Percentiles rank a stretch among this genome's conserved stretches.
These are phyloP conservation scores for Aspergillus sclerotioniger DNA, from an alignment of 495 filamentous ascomycete genomes.

Conservation along the genomic window DNA sequence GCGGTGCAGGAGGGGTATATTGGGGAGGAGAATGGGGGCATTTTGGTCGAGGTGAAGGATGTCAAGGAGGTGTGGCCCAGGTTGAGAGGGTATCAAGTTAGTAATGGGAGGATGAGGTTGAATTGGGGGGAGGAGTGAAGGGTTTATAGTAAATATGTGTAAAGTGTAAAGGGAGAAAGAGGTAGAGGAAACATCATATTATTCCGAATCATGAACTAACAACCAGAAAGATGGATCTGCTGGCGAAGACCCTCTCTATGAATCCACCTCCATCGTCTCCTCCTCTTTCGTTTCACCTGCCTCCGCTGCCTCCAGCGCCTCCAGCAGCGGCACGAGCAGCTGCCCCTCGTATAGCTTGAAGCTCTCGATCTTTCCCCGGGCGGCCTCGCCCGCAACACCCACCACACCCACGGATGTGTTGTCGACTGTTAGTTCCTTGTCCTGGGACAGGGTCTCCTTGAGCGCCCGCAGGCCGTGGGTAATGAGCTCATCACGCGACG, in stretches of 20 bases:
- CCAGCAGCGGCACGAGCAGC: constrained; percentile 67
- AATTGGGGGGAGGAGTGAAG: constrained; percentile 77
- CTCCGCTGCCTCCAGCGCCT: constrained; percentile 69
- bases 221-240: not conserved
- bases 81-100: constrained; percentile 72
- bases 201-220: not conserved
- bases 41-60: constrained; percentile 72
- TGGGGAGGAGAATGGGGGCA: constrained; percentile 60
- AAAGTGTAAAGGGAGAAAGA: too few relatives aligned
- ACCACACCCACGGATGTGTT: constrained; percentile 90
- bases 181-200: not conserved
- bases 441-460: constrained; percentile 93
- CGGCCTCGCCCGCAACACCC: constrained; percentile 56
- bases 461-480: constrained; percentile 85
- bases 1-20: constrained; percentile 79
- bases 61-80: constrained; percentile 68
- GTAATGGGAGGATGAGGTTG: constrained; percentile 70
- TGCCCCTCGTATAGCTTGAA: constrained; percentile 93
- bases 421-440: constrained; percentile 94
- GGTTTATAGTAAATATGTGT: too few relatives aligned
- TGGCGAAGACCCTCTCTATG: constrained; percentile 39
- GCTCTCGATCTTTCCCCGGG: constrained; percentile 59
- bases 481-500: constrained; percentile 78
- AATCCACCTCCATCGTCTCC: constrained; percentile 83
- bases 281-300: constrained; percentile 61